These are phyloP conservation scores for Phytophthora megakarya DNA, from an alignment of 352 stramenopile species.

Conservation along the genomic window DNA sequence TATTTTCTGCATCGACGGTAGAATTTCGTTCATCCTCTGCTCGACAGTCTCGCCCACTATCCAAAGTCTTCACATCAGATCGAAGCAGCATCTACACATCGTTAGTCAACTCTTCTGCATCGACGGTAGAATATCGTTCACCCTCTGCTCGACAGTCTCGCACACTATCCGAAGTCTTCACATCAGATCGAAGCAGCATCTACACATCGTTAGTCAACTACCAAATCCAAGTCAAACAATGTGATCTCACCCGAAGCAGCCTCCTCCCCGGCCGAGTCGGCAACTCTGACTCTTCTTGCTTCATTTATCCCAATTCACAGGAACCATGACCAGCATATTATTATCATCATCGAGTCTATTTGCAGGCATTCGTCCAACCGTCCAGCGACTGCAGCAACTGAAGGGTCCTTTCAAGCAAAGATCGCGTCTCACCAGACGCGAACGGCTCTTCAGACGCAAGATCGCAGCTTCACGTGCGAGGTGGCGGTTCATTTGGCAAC, in stretches of 20 bases:
- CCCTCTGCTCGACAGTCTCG: slow-evolving; percentile 25
- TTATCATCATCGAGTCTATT: slow-evolving; percentile 23
- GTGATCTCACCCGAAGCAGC: slow-evolving; percentile 41
- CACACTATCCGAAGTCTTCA: neutral
- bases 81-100: slow-evolving; percentile 56
- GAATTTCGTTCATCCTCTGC: slow-evolving; percentile 15
- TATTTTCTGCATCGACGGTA: too few relatives aligned
- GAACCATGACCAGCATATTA: slow-evolving; percentile 10
- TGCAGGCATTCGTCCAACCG: slow-evolving; percentile 12
- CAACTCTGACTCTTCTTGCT: slow-evolving; percentile 28
- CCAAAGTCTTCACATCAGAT: slow-evolving; percentile 15
- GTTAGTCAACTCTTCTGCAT: too few relatives aligned
- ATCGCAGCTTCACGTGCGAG: slow-evolving; percentile 8
- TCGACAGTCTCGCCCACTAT: slow-evolving; percentile 12
- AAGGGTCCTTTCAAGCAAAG: slow-evolving; percentile 20
- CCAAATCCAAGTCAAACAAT: neutral
- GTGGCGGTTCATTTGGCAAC: slow-evolving; percentile 29
- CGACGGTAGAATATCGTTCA: too few relatives aligned
- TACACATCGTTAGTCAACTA: slow-evolving; percentile 13
- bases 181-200: slow-evolving; percentile 56
- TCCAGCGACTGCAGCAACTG: slow-evolving; percentile 11
- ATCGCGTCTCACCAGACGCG: slow-evolving; percentile 33
- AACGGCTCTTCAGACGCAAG: slow-evolving; percentile 33
- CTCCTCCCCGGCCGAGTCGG: slow-evolving; percentile 38
- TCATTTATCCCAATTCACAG: slow-evolving; percentile 10